Evolutionary conservation across 2,329 filamentous ascomycete genomes (phyloP).

Genomic region (Tolypocladium tropicale): DNA sequence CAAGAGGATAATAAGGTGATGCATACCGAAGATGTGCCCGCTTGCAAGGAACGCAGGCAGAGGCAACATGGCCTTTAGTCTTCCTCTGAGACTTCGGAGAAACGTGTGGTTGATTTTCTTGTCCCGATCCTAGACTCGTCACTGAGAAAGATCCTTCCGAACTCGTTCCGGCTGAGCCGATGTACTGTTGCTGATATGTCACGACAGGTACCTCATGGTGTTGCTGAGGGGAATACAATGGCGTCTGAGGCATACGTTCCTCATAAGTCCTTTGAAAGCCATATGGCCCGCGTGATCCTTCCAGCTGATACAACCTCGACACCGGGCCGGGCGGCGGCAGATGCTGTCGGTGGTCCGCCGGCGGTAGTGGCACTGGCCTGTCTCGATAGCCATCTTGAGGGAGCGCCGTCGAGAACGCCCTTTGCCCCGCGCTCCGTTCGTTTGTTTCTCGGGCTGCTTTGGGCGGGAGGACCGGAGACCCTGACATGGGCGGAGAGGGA

Average conservation of each 20-base stretch:
- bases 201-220: slow-evolving; percentile 4
- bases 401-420: slow-evolving; percentile 31
- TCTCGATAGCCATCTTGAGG: slow-evolving; percentile 41
- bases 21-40: slow-evolving; percentile 64
- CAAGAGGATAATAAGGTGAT: neutral
- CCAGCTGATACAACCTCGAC: slow-evolving; percentile 17
- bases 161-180: slow-evolving; percentile 9
- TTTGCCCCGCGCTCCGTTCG: slow-evolving; percentile 37
- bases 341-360: slow-evolving; percentile 12
- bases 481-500: slow-evolving; percentile 67
- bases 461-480: slow-evolving; percentile 51
- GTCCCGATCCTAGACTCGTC: slow-evolving; percentile 21
- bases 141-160: slow-evolving; percentile 10
- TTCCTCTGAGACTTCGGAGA: slow-evolving; percentile 55
- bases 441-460: slow-evolving; percentile 47
- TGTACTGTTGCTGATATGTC: slow-evolving; percentile 9
- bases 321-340: slow-evolving; percentile 13
- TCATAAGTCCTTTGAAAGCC: slow-evolving; percentile 13
- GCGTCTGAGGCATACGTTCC: slow-evolving; percentile 11
- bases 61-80: slow-evolving; percentile 73
- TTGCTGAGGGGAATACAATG: slow-evolving; percentile 13
- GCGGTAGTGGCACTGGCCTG: slow-evolving; percentile 16
- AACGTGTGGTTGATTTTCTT: slow-evolving; percentile 36
- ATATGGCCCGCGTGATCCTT: slow-evolving; percentile 13
- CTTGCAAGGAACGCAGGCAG: slow-evolving; percentile 78